These are phyloP conservation scores for Scheffersomyces titani DNA, from an alignment of 1,139 yeast species.

Conservation along the genomic window DNA sequence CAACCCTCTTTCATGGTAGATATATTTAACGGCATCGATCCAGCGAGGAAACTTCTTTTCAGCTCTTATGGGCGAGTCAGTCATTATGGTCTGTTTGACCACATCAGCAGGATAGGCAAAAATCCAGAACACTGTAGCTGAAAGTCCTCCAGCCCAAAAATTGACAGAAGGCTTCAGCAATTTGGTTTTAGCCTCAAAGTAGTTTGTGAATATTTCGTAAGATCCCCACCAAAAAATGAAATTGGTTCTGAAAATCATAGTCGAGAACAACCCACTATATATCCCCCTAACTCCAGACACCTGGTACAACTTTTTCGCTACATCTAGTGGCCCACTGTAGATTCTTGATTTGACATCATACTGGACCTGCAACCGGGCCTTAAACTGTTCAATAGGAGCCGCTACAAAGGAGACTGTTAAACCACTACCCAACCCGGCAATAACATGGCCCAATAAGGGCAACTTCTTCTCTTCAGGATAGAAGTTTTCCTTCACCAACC, in stretches of 20 bases:
- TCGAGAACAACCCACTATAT: constrained; percentile 79
- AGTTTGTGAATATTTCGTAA: constrained; percentile 73
- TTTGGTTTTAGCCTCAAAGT: constrained; percentile 63
- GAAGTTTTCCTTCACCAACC: constrained; percentile 62
- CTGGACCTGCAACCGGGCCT: constrained; percentile 87
- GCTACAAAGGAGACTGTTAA: constrained; percentile 93
- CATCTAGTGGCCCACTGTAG: constrained; percentile 81
- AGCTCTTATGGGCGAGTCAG: constrained; percentile 64
- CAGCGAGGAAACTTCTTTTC: constrained; percentile 71
- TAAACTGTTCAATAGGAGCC: constrained; percentile 88
- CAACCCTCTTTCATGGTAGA: constrained; percentile 59
- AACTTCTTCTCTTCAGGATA: constrained; percentile 59
- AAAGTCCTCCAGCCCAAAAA: constrained; percentile 89
- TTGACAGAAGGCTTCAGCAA: constrained; percentile 70
- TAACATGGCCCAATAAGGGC: constrained; percentile 72
- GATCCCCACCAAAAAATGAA: constrained; percentile 96
- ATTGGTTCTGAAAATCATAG: constrained; percentile 85
- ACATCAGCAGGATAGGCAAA: constrained; percentile 91
- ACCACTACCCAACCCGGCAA: constrained; percentile 84
- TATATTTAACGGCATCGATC: constrained; percentile 69
- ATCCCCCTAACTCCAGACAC: constrained; percentile 69
- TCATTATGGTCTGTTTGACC: constrained; percentile 83
- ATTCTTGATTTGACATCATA: constrained; percentile 73
- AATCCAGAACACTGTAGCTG: constrained; percentile 87
- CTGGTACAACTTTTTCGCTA: constrained; percentile 53